Conservation (phyloP, 2,329 filamentous ascomycete genomes). For the Diaporthe sp. region DNA sequence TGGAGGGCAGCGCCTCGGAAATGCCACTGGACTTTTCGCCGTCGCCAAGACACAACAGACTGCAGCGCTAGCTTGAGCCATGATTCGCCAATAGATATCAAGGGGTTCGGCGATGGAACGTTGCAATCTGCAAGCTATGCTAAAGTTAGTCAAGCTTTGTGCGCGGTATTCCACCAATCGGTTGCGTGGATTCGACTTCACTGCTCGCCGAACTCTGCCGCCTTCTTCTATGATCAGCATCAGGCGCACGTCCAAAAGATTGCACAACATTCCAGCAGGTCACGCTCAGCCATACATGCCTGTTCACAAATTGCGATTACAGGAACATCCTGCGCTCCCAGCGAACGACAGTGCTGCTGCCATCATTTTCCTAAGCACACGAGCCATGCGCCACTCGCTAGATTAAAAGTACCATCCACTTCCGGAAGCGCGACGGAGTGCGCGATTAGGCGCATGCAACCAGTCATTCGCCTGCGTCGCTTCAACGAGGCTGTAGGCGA, state of each 20-base stretch:
- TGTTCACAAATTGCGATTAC: conserved; percentile 11
- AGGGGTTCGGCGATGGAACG: conserved; percentile 34
- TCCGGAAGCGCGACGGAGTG: neutral
- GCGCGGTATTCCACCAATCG: conserved; percentile 31
- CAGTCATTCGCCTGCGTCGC: conserved; percentile 11
- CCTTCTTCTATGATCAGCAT: conserved; percentile 15
- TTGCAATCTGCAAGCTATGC: conserved; percentile 33
- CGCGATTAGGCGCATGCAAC: conserved; percentile 3
- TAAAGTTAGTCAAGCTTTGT: conserved; percentile 22
- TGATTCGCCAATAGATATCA: conserved; percentile 31
- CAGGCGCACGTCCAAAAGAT: conserved; percentile 12
- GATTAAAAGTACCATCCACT: neutral
- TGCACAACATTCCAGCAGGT: conserved; percentile 5
- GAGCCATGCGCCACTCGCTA: conserved; percentile 13
- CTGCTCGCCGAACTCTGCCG: conserved; percentile 15
- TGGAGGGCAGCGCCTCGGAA: conserved; percentile 9
- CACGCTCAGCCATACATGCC: conserved; percentile 21
- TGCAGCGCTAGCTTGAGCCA: neutral
- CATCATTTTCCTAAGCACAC: neutral
- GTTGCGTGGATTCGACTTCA: conserved; percentile 25
- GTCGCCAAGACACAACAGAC: conserved; percentile 19
- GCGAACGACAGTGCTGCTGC: neutral
- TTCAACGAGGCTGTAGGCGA: conserved; percentile 30
- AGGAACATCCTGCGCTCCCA: neutral
- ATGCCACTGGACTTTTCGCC: conserved; percentile 8